Conservation (phyloP, 768 basidiomycete genomes). For the Boletus edulis region DNA sequence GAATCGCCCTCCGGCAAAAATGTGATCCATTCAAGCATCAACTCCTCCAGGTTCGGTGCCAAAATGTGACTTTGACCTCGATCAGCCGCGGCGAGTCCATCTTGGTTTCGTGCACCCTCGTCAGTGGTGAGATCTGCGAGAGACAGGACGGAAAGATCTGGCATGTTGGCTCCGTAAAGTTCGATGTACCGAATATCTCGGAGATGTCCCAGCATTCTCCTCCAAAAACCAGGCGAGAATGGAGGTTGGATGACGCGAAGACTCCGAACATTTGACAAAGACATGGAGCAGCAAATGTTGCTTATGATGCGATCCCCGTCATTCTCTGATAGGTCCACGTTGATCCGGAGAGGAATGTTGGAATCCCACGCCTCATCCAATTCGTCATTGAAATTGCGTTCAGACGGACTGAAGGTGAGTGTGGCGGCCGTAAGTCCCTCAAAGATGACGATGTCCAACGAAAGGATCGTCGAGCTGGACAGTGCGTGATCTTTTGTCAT, state of each 20-base stretch:
- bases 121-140: no score
- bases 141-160: neutral
- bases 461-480: neutral
- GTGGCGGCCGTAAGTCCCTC: no score
- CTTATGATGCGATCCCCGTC: neutral
- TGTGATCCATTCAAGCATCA: no score
- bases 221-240: slow-evolving; percentile 1
- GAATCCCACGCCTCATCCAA: neutral
- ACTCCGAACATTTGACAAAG: neutral
- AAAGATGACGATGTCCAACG: neutral
- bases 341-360: neutral
- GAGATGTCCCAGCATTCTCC: neutral
- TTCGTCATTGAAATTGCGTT: neutral
- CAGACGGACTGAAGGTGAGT: neutral
- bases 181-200: neutral
- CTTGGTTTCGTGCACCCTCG: no score
- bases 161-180: neutral
- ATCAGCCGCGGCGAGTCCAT: no score
- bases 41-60: no score
- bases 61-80: no score
- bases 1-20: no score
- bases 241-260: neutral
- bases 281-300: neutral
- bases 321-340: neutral
- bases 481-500: no score